Conservation (phyloP, 129 eudicot genomes). For the Helianthus tuberosus region DNA sequence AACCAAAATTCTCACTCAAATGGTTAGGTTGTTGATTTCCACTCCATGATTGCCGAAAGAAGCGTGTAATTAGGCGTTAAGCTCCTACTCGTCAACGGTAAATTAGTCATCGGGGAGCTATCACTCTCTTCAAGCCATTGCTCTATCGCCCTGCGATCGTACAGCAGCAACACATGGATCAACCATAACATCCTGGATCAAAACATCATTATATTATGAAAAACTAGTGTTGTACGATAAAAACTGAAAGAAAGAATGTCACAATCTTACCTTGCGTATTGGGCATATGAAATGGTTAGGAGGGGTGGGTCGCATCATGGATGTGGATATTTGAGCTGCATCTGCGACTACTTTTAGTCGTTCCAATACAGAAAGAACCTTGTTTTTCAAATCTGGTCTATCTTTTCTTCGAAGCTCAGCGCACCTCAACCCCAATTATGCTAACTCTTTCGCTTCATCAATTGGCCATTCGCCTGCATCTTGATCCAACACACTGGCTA, state of each 20-base stretch:
- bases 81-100: too few relatives aligned
- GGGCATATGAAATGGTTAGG: conserved; percentile 82
- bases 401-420: conserved; percentile 79
- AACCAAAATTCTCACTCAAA: too few relatives aligned
- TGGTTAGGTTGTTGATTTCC: too few relatives aligned
- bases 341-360: conserved; percentile 62
- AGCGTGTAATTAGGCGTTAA: too few relatives aligned
- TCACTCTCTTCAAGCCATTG: too few relatives aligned
- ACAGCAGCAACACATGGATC: conserved; percentile 95
- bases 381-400: conserved; percentile 47
- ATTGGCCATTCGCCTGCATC: conserved; percentile 83
- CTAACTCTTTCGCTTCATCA: conserved; percentile 61
- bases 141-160: conserved; percentile 77
- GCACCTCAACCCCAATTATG: conserved; percentile 63
- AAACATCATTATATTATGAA: conserved; percentile 8
- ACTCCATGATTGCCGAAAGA: too few relatives aligned
- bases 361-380: conserved; percentile 63
- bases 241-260: too few relatives aligned
- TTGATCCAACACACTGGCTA: conserved; percentile 52
- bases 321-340: conserved; percentile 45
- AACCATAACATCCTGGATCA: conserved; percentile 65
- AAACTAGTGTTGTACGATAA: background rate
- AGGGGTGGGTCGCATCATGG: conserved; percentile 32
- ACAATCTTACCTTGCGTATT: too few relatives aligned
- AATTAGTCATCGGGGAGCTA: too few relatives aligned